Conservation (phyloP, 805 yeast species). For the Candida orba region DNA sequence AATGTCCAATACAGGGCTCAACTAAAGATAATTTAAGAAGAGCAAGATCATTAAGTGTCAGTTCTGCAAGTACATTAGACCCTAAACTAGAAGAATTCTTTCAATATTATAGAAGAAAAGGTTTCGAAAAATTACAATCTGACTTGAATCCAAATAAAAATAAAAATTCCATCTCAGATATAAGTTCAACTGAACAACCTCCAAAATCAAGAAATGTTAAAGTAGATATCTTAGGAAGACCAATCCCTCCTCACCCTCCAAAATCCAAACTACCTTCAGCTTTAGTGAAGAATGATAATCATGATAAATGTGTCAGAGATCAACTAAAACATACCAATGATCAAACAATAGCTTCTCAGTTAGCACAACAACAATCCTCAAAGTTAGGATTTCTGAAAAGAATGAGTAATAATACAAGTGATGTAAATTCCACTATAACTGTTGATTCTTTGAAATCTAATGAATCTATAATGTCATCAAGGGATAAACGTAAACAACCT, state of each 20-base stretch:
- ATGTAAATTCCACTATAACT: not conserved
- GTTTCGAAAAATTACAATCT: slow-evolving; percentile 17
- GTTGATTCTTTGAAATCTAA: not conserved
- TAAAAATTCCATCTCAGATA: not conserved
- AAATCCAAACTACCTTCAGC: slow-evolving; percentile 44
- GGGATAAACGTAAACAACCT: not conserved
- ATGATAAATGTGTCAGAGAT: slow-evolving; percentile 3
- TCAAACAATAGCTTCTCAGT: slow-evolving; percentile 1
- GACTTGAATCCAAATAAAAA: slow-evolving; percentile 4
- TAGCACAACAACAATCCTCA: slow-evolving; percentile 1
- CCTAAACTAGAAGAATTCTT: slow-evolving; percentile 42
- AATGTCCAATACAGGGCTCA: not conserved
- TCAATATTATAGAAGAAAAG: slow-evolving; percentile 28
- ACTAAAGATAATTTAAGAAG: slow-evolving; percentile 5
- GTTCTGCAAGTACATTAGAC: slow-evolving; percentile 27
- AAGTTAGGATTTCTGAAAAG: slow-evolving; percentile 9
- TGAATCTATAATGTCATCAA: not conserved
- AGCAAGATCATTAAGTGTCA: slow-evolving; percentile 11
- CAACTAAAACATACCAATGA: not conserved
- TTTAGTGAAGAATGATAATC: slow-evolving; percentile 23
- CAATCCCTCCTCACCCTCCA: slow-evolving; percentile 46
- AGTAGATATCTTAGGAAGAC: slow-evolving; percentile 35
- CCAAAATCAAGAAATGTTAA: slow-evolving; percentile 4
- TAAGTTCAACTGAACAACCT: not conserved
- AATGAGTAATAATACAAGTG: not conserved